phyloP scores from a whole-genome alignment of 23 red algal genomes.

The Gracilaria vermiculophylla region DNA sequence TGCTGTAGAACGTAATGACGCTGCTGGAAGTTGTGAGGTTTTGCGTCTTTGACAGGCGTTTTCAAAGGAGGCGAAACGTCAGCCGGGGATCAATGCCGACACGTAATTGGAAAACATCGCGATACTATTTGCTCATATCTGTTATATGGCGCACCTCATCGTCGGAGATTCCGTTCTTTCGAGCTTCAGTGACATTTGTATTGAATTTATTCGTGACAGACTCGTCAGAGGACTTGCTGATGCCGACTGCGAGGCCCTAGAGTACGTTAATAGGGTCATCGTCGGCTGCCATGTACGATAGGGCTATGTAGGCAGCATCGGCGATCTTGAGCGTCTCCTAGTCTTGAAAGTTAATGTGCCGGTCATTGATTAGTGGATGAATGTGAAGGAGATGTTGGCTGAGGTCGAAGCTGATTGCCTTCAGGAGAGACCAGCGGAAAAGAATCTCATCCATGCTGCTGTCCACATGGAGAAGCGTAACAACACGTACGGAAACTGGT shows the following conservation, averaged over 20 bases:
- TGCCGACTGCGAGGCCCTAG: not conserved
- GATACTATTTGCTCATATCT: not conserved
- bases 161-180: not conserved
- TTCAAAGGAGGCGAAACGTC: not conserved
- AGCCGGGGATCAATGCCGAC: constrained; percentile 1
- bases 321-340: not conserved
- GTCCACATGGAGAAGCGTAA: constrained; percentile 2
- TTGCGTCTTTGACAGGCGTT: not conserved
- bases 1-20: not conserved
- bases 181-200: not conserved
- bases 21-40: not conserved
- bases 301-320: not conserved
- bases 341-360: not conserved
- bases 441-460: constrained; percentile 20
- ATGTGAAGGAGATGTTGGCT: not conserved
- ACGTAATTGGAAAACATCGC: not conserved
- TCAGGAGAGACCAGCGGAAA: constrained; percentile 7
- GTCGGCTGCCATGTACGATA: not conserved
- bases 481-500: not conserved
- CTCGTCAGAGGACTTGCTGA: not conserved
- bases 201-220: not conserved
- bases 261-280: not conserved
- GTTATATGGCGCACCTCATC: not conserved
- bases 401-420: constrained; percentile 13
- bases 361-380: not conserved